These are phyloP conservation scores for Phialophora macrospora DNA, from an alignment of 2,329 filamentous ascomycete genomes.

Conservation along the genomic window DNA sequence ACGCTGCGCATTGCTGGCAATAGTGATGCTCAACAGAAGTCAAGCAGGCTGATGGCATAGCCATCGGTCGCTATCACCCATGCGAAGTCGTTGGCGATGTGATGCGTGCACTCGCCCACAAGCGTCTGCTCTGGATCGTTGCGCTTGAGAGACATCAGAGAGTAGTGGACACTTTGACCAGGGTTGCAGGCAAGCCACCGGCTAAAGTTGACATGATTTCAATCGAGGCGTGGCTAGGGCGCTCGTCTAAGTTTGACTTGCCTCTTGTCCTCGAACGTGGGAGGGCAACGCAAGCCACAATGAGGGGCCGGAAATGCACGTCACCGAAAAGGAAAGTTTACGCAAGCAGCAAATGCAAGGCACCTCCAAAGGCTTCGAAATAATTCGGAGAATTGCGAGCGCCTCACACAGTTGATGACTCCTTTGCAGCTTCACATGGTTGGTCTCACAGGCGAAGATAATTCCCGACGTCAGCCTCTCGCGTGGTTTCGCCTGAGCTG, in stretches of 20 bases:
- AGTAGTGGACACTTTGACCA: background rate
- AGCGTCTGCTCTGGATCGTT: constrained; percentile 1
- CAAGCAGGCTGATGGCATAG: background rate
- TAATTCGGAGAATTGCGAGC: constrained; percentile 1
- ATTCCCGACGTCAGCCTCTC: constrained; percentile 12
- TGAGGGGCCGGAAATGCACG: background rate
- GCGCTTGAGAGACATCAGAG: background rate
- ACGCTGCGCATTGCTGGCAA: background rate
- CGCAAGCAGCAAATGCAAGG: constrained; percentile 3
- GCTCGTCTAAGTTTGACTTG: background rate
- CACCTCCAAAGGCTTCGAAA: background rate
- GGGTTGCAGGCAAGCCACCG: constrained; percentile 1
- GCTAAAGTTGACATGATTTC: constrained; percentile 1
- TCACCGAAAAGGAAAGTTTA: background rate
- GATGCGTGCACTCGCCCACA: background rate
- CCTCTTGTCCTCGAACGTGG: background rate
- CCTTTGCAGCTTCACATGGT: background rate
- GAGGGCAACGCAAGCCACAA: background rate
- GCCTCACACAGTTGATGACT: background rate
- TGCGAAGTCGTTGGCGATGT: background rate
- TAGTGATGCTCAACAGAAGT: background rate
- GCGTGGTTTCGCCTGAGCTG: constrained; percentile 1
- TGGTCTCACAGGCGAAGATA: constrained; percentile 12
- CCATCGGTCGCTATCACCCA: background rate
- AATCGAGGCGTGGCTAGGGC: background rate